Percentiles rank a stretch among this genome's conserved stretches.
phyloP scores from a whole-genome alignment of 371 early-diverging fungal species.

The Dipsacomyces acuminosporus region DNA sequence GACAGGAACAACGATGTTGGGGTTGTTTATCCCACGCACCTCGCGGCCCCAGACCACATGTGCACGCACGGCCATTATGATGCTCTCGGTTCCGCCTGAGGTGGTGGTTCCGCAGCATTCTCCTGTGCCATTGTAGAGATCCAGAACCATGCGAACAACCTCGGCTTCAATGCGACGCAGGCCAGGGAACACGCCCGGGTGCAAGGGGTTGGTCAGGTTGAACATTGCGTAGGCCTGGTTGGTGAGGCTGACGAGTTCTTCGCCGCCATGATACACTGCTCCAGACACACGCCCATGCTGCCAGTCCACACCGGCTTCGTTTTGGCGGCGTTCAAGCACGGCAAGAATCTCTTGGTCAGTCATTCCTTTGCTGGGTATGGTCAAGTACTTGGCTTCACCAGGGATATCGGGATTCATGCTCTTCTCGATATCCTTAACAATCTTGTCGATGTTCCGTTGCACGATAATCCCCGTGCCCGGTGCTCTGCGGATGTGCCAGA shows the following conservation, averaged over 20 bases:
- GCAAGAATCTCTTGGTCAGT: slow-evolving; percentile 53
- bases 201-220: slow-evolving; percentile 82
- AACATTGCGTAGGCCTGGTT: slow-evolving; percentile 85
- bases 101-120: slow-evolving; percentile 81
- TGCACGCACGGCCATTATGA: slow-evolving; percentile 76
- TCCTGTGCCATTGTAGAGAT: slow-evolving; percentile 77
- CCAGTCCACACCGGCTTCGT: slow-evolving; percentile 65
- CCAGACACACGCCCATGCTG: slow-evolving; percentile 84
- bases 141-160: slow-evolving; percentile 81
- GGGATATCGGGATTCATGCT: slow-evolving; percentile 61
- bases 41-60: slow-evolving; percentile 47
- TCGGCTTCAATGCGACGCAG: slow-evolving; percentile 95
- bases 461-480: slow-evolving; percentile 45
- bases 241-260: slow-evolving; percentile 64
- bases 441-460: slow-evolving; percentile 58
- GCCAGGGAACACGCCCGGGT: slow-evolving; percentile 94
- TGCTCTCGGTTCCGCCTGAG: slow-evolving; percentile 92
- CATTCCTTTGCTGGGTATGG: slow-evolving; percentile 64
- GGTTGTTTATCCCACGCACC: slow-evolving; percentile 68
- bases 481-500: slow-evolving; percentile 29
- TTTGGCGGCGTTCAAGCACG: slow-evolving; percentile 32
- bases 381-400: slow-evolving; percentile 57
- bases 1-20: slow-evolving; percentile 89
- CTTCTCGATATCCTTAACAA: slow-evolving; percentile 68
- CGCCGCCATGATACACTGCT: slow-evolving; percentile 88